Percentiles rank a stretch among this genome's conserved stretches.
These are phyloP conservation scores for Colletotrichum coccodes DNA, from an alignment of 2,329 filamentous ascomycete species.

Conservation along the genomic window DNA sequence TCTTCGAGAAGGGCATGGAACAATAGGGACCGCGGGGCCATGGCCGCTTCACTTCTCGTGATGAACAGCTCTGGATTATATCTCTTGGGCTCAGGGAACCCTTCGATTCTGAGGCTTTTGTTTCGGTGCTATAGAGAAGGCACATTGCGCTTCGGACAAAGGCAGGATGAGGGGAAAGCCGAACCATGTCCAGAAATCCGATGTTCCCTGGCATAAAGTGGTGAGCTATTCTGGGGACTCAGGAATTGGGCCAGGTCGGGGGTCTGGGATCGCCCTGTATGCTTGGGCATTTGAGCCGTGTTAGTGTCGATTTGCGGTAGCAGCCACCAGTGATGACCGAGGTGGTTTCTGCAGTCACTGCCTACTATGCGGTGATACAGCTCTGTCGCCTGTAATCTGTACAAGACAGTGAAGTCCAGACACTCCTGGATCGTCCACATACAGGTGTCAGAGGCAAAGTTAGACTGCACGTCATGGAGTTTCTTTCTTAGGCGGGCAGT, in stretches of 20 bases:
- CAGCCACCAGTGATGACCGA: slow-evolving; percentile 16
- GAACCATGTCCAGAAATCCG: background rate
- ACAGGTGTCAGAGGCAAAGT: background rate
- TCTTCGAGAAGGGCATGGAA: slow-evolving; percentile 30
- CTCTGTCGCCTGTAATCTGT: too few species aligned
- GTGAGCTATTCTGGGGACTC: slow-evolving; percentile 16
- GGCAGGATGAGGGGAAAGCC: background rate
- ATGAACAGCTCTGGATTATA: slow-evolving; percentile 6
- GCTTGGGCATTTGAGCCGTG: background rate
- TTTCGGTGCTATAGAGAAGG: background rate
- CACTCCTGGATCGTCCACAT: background rate
- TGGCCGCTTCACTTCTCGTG: background rate
- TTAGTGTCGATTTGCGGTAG: slow-evolving; percentile 25
- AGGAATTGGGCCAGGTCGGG: slow-evolving; percentile 4
- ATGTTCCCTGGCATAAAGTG: slow-evolving; percentile 11
- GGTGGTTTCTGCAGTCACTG: too few species aligned
- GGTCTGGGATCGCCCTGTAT: slow-evolving; percentile 19
- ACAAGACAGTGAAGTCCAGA: background rate
- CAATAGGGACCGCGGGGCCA: background rate
- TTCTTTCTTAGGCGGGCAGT: background rate
- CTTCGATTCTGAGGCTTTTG: slow-evolving; percentile 9
- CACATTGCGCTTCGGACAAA: background rate
- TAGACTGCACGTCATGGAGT: background rate
- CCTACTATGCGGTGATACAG: too few species aligned
- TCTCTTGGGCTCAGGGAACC: background rate